Evolutionary conservation across 2,329 filamentous ascomycete species (phyloP), one percentile per base, ranked within the genome.

Genomic region (Coniochaeta pulveracea): DNA sequence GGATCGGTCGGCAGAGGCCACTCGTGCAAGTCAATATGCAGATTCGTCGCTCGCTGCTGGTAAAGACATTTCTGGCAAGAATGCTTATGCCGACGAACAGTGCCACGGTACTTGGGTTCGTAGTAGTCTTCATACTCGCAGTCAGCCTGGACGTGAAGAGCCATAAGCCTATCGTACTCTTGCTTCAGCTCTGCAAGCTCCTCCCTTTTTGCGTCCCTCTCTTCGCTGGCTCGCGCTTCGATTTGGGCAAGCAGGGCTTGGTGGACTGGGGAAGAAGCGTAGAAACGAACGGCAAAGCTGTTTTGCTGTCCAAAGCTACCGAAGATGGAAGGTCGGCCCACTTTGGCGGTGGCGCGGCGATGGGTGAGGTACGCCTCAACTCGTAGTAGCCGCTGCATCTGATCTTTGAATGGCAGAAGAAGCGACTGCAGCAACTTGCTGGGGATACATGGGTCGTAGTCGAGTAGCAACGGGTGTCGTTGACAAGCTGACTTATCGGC

Each of bases 21-120:
- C 43, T 79, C 73, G 40, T 72, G 56, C 7, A 71, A 45, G 0
- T 26, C 1, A 6, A 80, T 74, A 0, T 17, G 23, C 0, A 79
- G 36, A 0, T 4, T 2, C 0, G 54, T 28, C 1, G 68, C 67
- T n/a, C 47, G 2, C 0, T 5, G 4, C 3, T 40, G 26, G 1
- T 52, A 38, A 0, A 3, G 2, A 41, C 66, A 74, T 34, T 54
- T 58, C 1, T 3, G 2, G 35, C 64, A 69, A 1, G 2, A 24
- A 8, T 15, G 10, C 19, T 22, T 22, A 24, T 9, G 9, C 9
- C 22, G 22, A 9, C 9, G 22, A 24, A 24, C 9, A 10, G 19
- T 24, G 19, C 6, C 9, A 14, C 14, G 4, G 10, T 12, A 19
- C n/a, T 32, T 24, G 12, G 5, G n/a, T 3, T 5, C 14, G 17